phyloP scores from a whole-genome alignment of 2,329 filamentous ascomycete species.

The Metarhizium anisopliae region DNA sequence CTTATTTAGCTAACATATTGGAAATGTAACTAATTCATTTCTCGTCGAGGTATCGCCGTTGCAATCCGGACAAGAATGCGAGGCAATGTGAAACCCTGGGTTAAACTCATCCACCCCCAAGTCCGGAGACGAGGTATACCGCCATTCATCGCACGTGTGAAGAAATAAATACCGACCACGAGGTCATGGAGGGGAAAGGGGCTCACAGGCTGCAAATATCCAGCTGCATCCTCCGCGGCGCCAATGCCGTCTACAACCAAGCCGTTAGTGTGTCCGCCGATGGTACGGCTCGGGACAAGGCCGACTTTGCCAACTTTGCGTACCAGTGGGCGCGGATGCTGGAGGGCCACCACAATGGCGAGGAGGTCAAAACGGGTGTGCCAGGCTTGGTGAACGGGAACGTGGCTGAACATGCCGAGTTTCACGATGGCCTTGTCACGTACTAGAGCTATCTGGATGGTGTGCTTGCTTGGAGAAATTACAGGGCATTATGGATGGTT shows the following conservation, averaged over 20 bases:
- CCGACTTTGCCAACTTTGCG: conserved; percentile 23
- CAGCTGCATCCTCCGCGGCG: conserved; percentile 25
- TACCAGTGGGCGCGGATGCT: conserved; percentile 15
- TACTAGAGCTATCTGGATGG: conserved; percentile 18
- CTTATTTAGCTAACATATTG: too few species aligned
- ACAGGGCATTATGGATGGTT: too few species aligned
- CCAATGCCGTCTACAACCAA: conserved; percentile 30
- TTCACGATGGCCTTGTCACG: conserved; percentile 17
- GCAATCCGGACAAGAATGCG: too few species aligned
- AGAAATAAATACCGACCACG: too few species aligned
- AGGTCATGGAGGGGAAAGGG: background rate
- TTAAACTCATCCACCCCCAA: too few species aligned
- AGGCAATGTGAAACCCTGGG: too few species aligned
- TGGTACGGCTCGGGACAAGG: conserved; percentile 21
- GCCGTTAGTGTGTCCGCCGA: conserved; percentile 20
- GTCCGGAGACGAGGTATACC: too few species aligned
- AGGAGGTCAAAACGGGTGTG: conserved; percentile 21
- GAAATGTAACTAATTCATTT: too few species aligned
- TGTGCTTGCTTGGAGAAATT: conserved; percentile 12
- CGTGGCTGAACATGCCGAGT: conserved; percentile 29
- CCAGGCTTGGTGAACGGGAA: conserved; percentile 27
- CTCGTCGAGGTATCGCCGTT: too few species aligned
- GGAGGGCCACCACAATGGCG: conserved; percentile 17
- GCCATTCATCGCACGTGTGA: too few species aligned
- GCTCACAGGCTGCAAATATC: conserved; percentile 11